Evolutionary conservation across 2,329 filamentous ascomycete species (phyloP).

Genomic region (Penicillium brasilianum): DNA sequence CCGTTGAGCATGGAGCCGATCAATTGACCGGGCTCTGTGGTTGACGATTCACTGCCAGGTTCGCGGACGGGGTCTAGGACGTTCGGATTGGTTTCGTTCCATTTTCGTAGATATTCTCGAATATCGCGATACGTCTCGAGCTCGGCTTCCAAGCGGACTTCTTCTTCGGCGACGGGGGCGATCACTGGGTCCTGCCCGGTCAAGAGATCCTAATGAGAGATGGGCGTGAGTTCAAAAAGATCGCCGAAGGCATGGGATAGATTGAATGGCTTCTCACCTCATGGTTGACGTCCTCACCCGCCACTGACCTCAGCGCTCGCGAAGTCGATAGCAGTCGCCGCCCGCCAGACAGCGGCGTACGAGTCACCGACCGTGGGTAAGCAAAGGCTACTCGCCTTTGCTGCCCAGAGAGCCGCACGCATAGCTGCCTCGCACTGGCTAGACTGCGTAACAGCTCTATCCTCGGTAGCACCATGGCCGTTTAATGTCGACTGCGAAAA

Average conservation of each 20-base stretch:
- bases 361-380: not conserved
- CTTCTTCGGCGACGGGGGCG: constrained; percentile 16
- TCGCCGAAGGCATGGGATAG: not conserved
- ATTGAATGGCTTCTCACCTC: constrained; percentile 8
- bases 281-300: not conserved
- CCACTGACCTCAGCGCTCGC: constrained; percentile 14
- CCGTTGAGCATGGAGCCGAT: constrained; percentile 44
- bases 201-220: not conserved
- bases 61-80: constrained; percentile 38
- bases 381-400: constrained; percentile 17
- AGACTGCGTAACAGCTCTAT: constrained; percentile 23
- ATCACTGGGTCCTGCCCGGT: constrained; percentile 4
- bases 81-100: constrained; percentile 42
- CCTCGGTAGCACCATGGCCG: constrained; percentile 33
- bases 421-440: constrained; percentile 15
- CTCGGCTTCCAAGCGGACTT: constrained; percentile 40
- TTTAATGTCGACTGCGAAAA: constrained; percentile 13
- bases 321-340: constrained; percentile 19
- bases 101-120: constrained; percentile 48
- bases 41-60: constrained; percentile 24
- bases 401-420: constrained; percentile 19
- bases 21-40: constrained; percentile 23
- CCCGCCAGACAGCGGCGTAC: constrained; percentile 1
- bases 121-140: constrained; percentile 46
- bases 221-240: not conserved